Percentiles rank a stretch among this genome's conserved stretches.
phyloP scores from a whole-genome alignment of 2,329 filamentous ascomycete genomes.

The Curvularia hawaiiensis region DNA sequence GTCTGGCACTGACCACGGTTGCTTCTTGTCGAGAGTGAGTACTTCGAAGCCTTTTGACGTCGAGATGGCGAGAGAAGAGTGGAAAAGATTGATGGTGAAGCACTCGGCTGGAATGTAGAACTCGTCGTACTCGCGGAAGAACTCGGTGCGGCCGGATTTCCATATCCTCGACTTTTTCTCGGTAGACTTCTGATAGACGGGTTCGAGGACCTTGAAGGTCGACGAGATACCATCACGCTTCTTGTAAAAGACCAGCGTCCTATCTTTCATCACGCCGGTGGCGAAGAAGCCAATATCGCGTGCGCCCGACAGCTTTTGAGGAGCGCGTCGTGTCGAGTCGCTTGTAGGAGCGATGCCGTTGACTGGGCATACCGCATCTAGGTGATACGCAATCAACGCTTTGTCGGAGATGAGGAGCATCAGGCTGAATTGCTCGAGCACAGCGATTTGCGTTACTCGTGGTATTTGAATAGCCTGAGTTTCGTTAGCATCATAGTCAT shows the following conservation, averaged over 20 bases:
- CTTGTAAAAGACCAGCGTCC: constrained; percentile 94
- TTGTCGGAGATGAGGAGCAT: constrained; percentile 92
- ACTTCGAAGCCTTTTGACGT: constrained; percentile 95
- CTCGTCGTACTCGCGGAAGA: constrained; percentile 97
- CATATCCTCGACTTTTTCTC: constrained; percentile 78
- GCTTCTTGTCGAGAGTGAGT: constrained; percentile 95
- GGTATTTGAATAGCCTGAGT: constrained; percentile 73
- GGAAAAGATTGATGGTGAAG: constrained; percentile 94
- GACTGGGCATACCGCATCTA: constrained; percentile 76
- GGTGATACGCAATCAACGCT: constrained; percentile 87
- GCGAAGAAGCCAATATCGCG: constrained; percentile 97
- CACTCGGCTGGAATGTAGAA: constrained; percentile 98
- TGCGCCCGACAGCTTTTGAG: constrained; percentile 83
- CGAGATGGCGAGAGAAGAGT: constrained; percentile 88
- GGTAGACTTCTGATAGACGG: constrained; percentile 89
- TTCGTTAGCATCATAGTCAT: constrained; percentile 32
- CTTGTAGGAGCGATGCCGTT: constrained; percentile 63
- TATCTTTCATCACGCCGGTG: constrained; percentile 95
- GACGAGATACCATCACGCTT: constrained; percentile 91
- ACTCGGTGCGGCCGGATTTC: constrained; percentile 79
- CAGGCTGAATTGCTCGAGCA: constrained; percentile 93
- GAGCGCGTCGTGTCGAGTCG: constrained; percentile 81
- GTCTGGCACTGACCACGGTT: constrained; percentile 91
- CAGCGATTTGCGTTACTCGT: constrained; percentile 88
- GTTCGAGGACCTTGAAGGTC: constrained; percentile 95